Base-by-base conservation (phyloP, 2,329 filamentous ascomycete genomes). In the Cordyceps cateniannulata region DNA sequence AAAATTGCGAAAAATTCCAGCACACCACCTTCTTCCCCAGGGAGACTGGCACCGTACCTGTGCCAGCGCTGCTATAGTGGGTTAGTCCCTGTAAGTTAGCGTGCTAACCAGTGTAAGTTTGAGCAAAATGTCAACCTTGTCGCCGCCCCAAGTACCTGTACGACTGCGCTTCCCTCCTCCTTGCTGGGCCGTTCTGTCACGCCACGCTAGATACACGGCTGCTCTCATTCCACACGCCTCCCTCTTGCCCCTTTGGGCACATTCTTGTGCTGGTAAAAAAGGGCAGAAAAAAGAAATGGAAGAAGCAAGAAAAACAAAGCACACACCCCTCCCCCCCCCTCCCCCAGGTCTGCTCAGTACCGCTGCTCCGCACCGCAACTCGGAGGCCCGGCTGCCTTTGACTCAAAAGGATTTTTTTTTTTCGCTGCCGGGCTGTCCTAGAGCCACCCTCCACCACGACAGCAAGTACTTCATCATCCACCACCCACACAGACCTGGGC, bases 301-400 rank as follows among this genome's bases (percentile, higher is more conserved):
- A 62, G 29, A 63, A 60, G 59, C 53, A 52, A 56, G 9, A 60
- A 61, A 54, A 60, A 47, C n/a, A 42, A 58, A 29, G 22, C 5
- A 51, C 22, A 54, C 57, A 20, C 57, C 57, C 57, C 54, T 38
- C 52, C 54, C 54, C 54, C 27, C 55, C 22, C 42, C 53, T 40
- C 53, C 53, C 35, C 51, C 51, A 42, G 55, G 55, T n/a, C 18
- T 42, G 16, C 16, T 42, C 54, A 44, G 22, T 32, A 29, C 14
- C 32, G 14, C 14, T 16, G 20, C 56, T 52, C 56, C 56, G 56
- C 56, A 59, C 35, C 56, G 56, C 56, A 59, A 52, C 35, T 59
- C 56, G 56, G 56, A 59, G 56, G 47, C 24, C 35, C 47, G 56
- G 56, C 48, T 29, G 18, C 16, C 48, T 47, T 59, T 59, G 56